Conservation (phyloP, 306 rosid species). For the Cucurbita argyrosperma region DNA sequence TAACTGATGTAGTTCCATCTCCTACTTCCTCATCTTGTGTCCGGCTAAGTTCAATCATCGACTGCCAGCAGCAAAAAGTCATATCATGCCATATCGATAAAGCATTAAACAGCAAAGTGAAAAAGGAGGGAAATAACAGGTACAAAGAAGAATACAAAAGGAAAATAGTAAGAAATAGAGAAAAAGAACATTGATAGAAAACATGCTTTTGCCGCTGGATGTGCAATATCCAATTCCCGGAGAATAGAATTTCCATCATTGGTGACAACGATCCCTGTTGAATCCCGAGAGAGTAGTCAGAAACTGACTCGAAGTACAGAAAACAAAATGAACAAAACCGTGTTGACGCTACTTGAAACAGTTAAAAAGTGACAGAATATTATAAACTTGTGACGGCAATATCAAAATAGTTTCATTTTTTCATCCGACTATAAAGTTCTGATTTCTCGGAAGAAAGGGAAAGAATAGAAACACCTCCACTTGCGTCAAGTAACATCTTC, state of each 20-base stretch:
- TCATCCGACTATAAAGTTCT: neutral
- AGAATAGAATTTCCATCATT: slow-evolving; percentile 96
- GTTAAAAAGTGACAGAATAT: neutral
- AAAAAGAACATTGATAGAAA: slow-evolving; percentile 1
- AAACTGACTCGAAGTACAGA: neutral
- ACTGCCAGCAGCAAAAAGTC: slow-evolving; percentile 25
- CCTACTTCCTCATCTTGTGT: slow-evolving; percentile 98
- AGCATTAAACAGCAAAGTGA: neutral
- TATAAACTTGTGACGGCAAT: neutral
- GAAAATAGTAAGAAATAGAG: neutral
- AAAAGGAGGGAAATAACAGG: neutral
- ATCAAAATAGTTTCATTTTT: neutral
- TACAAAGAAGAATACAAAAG: neutral
- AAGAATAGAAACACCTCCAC: slow-evolving; percentile 38
- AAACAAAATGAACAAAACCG: neutral
- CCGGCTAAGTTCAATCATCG: slow-evolving; percentile 94
- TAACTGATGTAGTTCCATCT: slow-evolving; percentile 95
- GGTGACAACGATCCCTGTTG: slow-evolving; percentile 84
- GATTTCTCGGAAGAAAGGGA: neutral
- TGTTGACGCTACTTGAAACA: neutral
- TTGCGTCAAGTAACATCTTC: slow-evolving; percentile 77
- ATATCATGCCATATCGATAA: slow-evolving; percentile 2
- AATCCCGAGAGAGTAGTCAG: neutral
- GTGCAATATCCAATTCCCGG: slow-evolving; percentile 88
- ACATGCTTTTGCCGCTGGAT: slow-evolving; percentile 91